phyloP scores from a whole-genome alignment of 2,329 filamentous ascomycete species.

The Exophiala oligosperma region DNA sequence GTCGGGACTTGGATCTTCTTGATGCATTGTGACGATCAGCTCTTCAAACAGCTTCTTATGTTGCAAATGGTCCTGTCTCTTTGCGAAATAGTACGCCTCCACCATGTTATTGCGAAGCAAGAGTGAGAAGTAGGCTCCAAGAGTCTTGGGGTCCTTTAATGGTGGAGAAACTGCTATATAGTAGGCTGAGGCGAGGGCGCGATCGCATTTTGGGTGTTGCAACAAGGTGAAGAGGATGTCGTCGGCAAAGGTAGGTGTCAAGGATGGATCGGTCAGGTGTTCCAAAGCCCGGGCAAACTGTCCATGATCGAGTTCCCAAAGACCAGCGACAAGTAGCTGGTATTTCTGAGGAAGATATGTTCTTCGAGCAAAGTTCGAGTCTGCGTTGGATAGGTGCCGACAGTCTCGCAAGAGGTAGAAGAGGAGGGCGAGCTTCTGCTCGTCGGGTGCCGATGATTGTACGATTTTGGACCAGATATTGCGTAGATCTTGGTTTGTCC shows the following conservation, averaged over 20 bases:
- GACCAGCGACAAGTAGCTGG: conserved; percentile 75
- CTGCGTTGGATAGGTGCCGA: conserved; percentile 53
- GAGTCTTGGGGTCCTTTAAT: conserved; percentile 62
- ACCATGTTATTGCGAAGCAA: conserved; percentile 66
- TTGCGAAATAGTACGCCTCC: conserved; percentile 73
- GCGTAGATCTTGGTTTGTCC: conserved; percentile 65
- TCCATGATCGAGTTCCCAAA: conserved; percentile 74
- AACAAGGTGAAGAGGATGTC: conserved; percentile 72
- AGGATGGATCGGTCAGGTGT: conserved; percentile 74
- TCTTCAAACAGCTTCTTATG: conserved; percentile 67
- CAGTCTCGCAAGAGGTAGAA: conserved; percentile 83
- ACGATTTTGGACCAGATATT: conserved; percentile 71
- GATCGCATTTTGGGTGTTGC: conserved; percentile 59
- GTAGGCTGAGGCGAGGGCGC: conserved; percentile 71
- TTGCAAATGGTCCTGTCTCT: conserved; percentile 61
- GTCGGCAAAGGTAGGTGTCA: conserved; percentile 74
- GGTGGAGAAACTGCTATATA: conserved; percentile 74
- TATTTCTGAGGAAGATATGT: conserved; percentile 74
- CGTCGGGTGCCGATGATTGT: conserved; percentile 62
- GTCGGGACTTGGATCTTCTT: conserved; percentile 37
- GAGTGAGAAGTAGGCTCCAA: conserved; percentile 68
- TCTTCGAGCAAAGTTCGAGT: conserved; percentile 59
- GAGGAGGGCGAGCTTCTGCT: conserved; percentile 79
- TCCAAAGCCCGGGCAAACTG: conserved; percentile 63
- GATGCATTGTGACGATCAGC: conserved; percentile 61